phyloP scores from a whole-genome alignment of 192 early-diverging fungal genomes.

The Hyaloraphidium curvatum region DNA sequence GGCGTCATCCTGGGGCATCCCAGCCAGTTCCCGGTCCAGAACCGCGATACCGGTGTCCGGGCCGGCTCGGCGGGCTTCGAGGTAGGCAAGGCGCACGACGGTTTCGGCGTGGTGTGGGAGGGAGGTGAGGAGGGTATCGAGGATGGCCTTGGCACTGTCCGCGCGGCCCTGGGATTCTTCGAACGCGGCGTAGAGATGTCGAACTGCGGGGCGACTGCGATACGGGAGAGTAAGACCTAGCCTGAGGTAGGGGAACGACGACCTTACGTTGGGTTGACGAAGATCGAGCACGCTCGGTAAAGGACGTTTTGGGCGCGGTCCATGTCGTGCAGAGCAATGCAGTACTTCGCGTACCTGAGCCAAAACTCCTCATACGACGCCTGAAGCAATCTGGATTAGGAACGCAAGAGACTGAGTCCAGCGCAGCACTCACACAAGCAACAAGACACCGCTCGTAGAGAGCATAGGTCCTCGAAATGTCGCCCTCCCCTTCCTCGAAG shows the following conservation, averaged over 20 bases:
- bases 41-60: constrained; percentile 17
- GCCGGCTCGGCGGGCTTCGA: constrained; percentile 34
- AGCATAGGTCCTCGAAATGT: constrained; percentile 30
- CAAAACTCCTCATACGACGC: constrained; percentile 65
- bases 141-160: constrained; percentile 34
- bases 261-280: constrained; percentile 27
- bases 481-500: constrained; percentile 42
- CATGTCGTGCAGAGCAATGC: constrained; percentile 21
- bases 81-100: constrained; percentile 36
- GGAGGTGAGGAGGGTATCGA: constrained; percentile 25
- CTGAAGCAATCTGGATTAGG: constrained; percentile 20
- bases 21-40: constrained; percentile 18
- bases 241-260: not conserved
- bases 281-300: constrained; percentile 26
- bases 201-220: constrained; percentile 27
- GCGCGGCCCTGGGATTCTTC: constrained; percentile 37
- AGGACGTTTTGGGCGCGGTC: constrained; percentile 29
- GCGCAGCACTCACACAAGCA: constrained; percentile 35
- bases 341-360: constrained; percentile 42
- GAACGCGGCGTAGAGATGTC: constrained; percentile 35
- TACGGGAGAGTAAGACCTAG: not conserved
- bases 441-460: constrained; percentile 58
- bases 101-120: constrained; percentile 48
- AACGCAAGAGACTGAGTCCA: not conserved
- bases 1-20: constrained; percentile 18